Conservation (phyloP, 176 grass and related monocot species). For the Alloteropsis semialata region DNA sequence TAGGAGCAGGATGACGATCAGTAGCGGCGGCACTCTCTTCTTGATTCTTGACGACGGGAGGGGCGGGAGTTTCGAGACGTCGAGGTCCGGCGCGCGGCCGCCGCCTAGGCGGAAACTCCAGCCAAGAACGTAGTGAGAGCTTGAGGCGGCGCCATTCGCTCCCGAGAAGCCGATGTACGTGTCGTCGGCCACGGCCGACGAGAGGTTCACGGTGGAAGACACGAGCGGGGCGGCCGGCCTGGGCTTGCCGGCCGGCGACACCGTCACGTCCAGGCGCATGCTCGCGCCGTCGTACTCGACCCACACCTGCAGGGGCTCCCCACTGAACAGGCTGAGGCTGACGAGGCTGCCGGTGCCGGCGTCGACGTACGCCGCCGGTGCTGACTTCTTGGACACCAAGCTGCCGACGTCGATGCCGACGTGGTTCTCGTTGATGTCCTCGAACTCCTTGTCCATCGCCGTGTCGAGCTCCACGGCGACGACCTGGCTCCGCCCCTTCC, state of each 20-base stretch:
- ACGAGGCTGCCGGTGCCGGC: neutral
- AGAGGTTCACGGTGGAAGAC: slow-evolving; percentile 34
- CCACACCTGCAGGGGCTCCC: slow-evolving; percentile 36
- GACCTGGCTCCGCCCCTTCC: neutral
- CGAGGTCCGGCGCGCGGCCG: slow-evolving; percentile 4
- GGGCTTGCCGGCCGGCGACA: neutral
- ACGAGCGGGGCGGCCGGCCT: slow-evolving; percentile 38
- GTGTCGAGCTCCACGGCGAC: slow-evolving; percentile 73
- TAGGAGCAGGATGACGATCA: neutral
- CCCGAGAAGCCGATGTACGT: slow-evolving; percentile 61
- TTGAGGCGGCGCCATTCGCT: slow-evolving; percentile 44
- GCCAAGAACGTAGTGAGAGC: slow-evolving; percentile 53
- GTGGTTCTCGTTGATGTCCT: slow-evolving; percentile 47
- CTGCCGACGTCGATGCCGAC: slow-evolving; percentile 56
- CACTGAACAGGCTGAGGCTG: slow-evolving; percentile 12
- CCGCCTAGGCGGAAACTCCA: slow-evolving; percentile 60
- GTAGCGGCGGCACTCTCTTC: neutral
- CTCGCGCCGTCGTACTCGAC: slow-evolving; percentile 48
- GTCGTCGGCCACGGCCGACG: slow-evolving; percentile 21
- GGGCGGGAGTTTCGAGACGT: neutral
- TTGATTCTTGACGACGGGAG: neutral
- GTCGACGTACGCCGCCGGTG: slow-evolving; percentile 7
- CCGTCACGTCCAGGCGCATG: slow-evolving; percentile 42
- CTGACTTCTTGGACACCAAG: neutral
- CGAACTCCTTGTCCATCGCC: slow-evolving; percentile 24